These are phyloP conservation scores for Geotrichum phurueaensis DNA, from an alignment of 1,139 yeast genomes.

Conservation along the genomic window DNA sequence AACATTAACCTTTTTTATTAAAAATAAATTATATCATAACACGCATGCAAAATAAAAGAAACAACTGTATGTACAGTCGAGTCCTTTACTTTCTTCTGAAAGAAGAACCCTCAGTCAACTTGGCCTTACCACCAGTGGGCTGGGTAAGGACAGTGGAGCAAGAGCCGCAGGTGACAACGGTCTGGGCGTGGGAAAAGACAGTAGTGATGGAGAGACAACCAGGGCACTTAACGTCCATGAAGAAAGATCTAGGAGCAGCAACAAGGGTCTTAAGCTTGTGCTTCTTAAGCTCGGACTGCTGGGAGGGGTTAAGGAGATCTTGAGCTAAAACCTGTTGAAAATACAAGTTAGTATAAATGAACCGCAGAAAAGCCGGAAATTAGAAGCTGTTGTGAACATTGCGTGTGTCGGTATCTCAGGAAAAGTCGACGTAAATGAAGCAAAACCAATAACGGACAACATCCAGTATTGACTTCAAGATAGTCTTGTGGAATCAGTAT, in stretches of 20 bases:
- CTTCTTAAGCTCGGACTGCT: slow-evolving; percentile 92
- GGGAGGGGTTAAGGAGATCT: slow-evolving; percentile 95
- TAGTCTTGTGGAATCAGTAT: background rate
- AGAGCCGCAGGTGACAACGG: slow-evolving; percentile 98
- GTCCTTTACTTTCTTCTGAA: slow-evolving; percentile 90
- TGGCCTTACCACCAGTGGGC: slow-evolving; percentile 99
- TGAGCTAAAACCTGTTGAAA: slow-evolving; percentile 81
- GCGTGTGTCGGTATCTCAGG: slow-evolving; percentile 10
- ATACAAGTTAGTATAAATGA: background rate
- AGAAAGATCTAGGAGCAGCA: slow-evolving; percentile 96
- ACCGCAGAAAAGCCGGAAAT: background rate
- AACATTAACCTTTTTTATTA: background rate
- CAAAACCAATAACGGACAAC: background rate
- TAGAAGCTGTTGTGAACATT: background rate
- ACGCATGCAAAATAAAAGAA: background rate
- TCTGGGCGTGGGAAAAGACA: slow-evolving; percentile 99
- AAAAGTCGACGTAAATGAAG: background rate
- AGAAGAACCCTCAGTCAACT: slow-evolving; percentile 98
- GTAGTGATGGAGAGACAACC: slow-evolving; percentile 99
- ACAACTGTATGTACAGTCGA: background rate
- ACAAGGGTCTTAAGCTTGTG: slow-evolving; percentile 98
- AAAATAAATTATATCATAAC: background rate
- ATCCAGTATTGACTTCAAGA: slow-evolving; percentile 1
- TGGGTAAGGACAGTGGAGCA: slow-evolving; percentile 98
- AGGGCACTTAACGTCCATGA: slow-evolving; percentile 99